Evolutionary conservation across 257 asterid species (phyloP).

Genomic region (Ilex aquifolium): DNA sequence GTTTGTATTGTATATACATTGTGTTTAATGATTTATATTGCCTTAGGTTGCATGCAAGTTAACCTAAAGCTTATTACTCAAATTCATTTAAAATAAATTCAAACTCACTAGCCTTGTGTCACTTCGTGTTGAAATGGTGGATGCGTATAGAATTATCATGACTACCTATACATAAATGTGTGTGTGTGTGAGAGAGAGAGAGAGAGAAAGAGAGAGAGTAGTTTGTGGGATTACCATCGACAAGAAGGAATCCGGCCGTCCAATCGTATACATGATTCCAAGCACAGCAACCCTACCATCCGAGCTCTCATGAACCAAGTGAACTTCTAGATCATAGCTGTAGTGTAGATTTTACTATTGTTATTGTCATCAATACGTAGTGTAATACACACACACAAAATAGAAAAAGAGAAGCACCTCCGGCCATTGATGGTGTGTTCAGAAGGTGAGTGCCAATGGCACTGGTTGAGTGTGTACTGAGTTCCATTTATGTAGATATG

Average conservation of each 20-base stretch:
- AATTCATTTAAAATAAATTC: no score
- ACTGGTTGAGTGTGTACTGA: constrained; percentile 38
- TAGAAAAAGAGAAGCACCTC: constrained; percentile 25
- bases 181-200: no score
- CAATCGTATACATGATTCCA: neutral
- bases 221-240: neutral
- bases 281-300: constrained; percentile 3
- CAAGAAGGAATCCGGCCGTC: constrained; percentile 1
- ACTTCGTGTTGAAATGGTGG: no score
- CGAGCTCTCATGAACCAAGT: constrained; percentile 8
- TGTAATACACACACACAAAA: no score
- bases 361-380: neutral
- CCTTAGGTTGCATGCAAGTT: no score
- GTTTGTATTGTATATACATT: no score
- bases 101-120: no score
- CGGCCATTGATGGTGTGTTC: constrained; percentile 71
- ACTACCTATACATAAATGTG: no score
- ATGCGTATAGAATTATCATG: no score
- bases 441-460: constrained; percentile 85
- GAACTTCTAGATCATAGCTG: constrained; percentile 4
- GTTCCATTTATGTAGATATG: neutral
- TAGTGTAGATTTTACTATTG: neutral
- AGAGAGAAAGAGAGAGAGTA: no score
- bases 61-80: no score
- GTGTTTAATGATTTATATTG: no score